Conservation (phyloP, 768 basidiomycete genomes). For the Crucibulum laeve region DNA sequence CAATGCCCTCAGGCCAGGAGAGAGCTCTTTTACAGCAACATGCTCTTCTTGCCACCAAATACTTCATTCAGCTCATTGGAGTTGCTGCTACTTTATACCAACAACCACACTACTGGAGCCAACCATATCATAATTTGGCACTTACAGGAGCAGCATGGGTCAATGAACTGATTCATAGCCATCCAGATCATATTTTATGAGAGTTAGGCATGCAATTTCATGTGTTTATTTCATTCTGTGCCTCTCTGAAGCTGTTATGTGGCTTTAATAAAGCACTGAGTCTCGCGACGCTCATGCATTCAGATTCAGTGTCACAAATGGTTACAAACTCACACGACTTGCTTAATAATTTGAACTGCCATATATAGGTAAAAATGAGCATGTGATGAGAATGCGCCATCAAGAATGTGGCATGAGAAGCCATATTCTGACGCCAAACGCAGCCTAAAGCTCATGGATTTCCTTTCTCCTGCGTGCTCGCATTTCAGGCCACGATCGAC, state of each 20-base stretch:
- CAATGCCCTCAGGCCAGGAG: too few relatives aligned
- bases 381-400: too few relatives aligned
- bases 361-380: too few relatives aligned
- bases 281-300: too few relatives aligned
- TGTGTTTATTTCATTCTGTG: conserved; percentile 10
- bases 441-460: too few relatives aligned
- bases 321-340: too few relatives aligned
- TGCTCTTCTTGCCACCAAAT: neutral
- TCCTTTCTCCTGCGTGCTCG: too few relatives aligned
- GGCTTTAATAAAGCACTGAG: neutral
- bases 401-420: too few relatives aligned
- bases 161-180: conserved; percentile 13
- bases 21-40: neutral
- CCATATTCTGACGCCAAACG: too few relatives aligned
- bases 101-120: neutral
- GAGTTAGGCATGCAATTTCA: conserved; percentile 11
- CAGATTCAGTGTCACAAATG: too few relatives aligned
- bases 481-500: too few relatives aligned
- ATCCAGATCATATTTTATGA: conserved; percentile 10
- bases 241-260: neutral
- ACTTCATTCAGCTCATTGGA: neutral
- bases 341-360: too few relatives aligned
- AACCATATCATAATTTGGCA: conserved; percentile 13
- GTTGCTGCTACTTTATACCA: neutral
- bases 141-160: conserved; percentile 15